Evolutionary conservation across 2,329 filamentous ascomycete genomes (phyloP), one percentile per base, ranked within the genome.

Genomic region (Neocatenulostroma microsporum): DNA sequence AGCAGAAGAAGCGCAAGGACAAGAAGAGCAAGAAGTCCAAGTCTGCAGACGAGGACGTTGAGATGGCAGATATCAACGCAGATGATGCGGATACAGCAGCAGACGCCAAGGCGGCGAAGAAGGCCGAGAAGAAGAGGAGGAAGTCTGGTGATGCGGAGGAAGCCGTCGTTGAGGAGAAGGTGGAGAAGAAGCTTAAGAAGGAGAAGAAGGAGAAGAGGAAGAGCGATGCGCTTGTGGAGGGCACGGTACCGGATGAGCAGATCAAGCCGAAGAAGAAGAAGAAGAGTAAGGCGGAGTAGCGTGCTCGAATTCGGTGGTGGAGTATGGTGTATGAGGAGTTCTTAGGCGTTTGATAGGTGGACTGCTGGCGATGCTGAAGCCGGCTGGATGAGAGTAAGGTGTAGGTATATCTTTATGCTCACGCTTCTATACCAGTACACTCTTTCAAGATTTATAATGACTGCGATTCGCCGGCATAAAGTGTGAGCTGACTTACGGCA

Each of bases 31-130:
- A 58, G 51, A 55, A 56, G 38, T 47, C 42, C 4, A 55, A 56
- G 48, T 34, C n/a, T n/a, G n/a, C n/a, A n/a, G n/a, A n/a, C n/a
- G n/a, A 69, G 40, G 74, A 80, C 69, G 74, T 69, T 5, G 75
- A 77, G 41, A 78, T 78, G 72, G 70, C 70, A 14, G 82, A 79
- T 47, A 74, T 76, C n/a, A n/a, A n/a, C n/a, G n/a, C n/a, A n/a
- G n/a, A n/a, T 28, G 80, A 84, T 56, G 69, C 67, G 30, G 55
- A 55, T 12, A 50, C 49, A 30, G 62, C 63, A 2, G 62, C 59
- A 3, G 63, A 67, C 34, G 43, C 46, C 24, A 56, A 57, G 45
- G 49, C 46, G 14, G 50, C 50, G 21, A 78, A 82, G 52, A 76
- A 78, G 62, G 57, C 64, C 43, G 61, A 69, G 43, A 69, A 73